These are phyloP conservation scores for Chytriomyces sp. DNA, from an alignment of 192 early-diverging fungal genomes.

Conservation along the genomic window DNA sequence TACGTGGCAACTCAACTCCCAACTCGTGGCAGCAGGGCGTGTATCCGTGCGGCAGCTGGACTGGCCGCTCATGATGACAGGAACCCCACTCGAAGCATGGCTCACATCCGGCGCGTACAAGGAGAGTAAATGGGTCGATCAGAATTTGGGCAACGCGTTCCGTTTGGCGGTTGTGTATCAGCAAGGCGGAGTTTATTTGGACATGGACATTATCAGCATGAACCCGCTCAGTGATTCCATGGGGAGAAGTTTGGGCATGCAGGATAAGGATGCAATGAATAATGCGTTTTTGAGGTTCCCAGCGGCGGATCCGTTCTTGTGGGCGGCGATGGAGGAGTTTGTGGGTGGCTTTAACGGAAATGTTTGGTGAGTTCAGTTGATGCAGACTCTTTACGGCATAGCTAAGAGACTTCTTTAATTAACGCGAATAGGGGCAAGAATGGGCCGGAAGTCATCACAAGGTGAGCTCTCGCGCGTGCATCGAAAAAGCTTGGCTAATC, in stretches of 20 bases:
- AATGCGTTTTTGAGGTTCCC: constrained; percentile 48
- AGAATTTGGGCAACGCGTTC: constrained; percentile 52
- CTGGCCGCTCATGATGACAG: constrained; percentile 16
- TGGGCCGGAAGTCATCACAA: constrained; percentile 21
- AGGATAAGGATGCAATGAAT: constrained; percentile 38
- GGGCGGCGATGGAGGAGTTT: constrained; percentile 49
- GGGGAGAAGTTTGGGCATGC: constrained; percentile 37
- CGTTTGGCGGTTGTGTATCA: constrained; percentile 42
- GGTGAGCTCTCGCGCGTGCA: too few relatives aligned
- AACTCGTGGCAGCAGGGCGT: neutral
- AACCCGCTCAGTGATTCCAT: constrained; percentile 34
- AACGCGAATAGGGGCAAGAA: neutral
- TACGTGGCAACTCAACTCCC: constrained; percentile 9
- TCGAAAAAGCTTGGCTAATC: too few relatives aligned
- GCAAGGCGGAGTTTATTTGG: constrained; percentile 46
- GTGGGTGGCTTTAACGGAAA: constrained; percentile 40
- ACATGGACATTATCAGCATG: constrained; percentile 49
- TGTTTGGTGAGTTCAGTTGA: constrained; percentile 22
- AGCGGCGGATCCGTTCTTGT: constrained; percentile 36
- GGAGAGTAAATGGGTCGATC: constrained; percentile 41
- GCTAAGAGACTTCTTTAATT: neutral
- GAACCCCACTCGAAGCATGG: constrained; percentile 49
- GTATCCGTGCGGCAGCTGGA: constrained; percentile 11
- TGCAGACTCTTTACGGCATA: neutral
- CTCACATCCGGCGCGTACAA: constrained; percentile 4